These are phyloP conservation scores for Diaporthe ampelina DNA, from an alignment of 2,329 filamentous ascomycete genomes.

Conservation along the genomic window DNA sequence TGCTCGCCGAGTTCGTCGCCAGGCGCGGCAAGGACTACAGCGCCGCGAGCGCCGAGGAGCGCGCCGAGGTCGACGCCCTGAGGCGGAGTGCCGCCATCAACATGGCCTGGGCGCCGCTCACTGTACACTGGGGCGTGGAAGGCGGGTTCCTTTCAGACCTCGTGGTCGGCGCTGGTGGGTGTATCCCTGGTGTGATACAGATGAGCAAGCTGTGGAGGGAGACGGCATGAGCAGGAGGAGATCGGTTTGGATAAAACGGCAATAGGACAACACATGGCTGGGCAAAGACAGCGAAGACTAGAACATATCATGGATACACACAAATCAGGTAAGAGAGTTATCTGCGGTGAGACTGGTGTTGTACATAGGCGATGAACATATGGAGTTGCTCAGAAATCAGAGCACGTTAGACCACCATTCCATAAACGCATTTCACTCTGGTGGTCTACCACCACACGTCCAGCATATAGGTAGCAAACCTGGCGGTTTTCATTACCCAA, in stretches of 20 bases:
- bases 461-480: not conserved
- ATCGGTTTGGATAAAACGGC: not conserved
- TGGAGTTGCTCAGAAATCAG: not conserved
- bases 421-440: not conserved
- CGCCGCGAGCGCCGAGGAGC: slow-evolving; percentile 59
- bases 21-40: slow-evolving; percentile 51
- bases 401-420: not conserved
- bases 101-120: slow-evolving; percentile 83
- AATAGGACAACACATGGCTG: not conserved
- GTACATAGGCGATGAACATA: slow-evolving; percentile 12
- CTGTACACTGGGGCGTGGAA: slow-evolving; percentile 85
- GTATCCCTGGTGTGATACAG: slow-evolving; percentile 60
- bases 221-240: slow-evolving; percentile 48
- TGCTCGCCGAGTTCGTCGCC: slow-evolving; percentile 64
- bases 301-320: not conserved
- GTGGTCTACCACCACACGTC: not conserved
- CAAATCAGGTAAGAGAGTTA: not conserved
- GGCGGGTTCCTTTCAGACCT: slow-evolving; percentile 66
- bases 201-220: slow-evolving; percentile 61
- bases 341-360: not conserved
- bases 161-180: slow-evolving; percentile 57
- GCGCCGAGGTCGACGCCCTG: slow-evolving; percentile 66
- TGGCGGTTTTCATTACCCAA: not conserved
- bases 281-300: not conserved
- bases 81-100: slow-evolving; percentile 78